These are phyloP conservation scores for Puccinia horiana DNA, from an alignment of 1,284 basidiomycete genomes.

Conservation along the genomic window DNA sequence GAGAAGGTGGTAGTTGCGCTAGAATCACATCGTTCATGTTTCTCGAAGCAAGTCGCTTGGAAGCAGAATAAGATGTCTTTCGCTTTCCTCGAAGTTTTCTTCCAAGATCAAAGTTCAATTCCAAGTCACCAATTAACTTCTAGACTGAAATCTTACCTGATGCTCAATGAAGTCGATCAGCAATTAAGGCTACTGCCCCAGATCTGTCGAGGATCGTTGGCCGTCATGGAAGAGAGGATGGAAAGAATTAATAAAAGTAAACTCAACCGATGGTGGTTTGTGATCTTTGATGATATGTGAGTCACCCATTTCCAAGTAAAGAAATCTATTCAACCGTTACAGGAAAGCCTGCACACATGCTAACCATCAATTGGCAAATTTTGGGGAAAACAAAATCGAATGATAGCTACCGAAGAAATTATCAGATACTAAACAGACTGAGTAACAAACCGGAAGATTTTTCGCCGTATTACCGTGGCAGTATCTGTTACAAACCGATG, in stretches of 20 bases:
- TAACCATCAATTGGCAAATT: not conserved
- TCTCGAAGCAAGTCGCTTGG: constrained; percentile 63
- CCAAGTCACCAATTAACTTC: constrained; percentile 10
- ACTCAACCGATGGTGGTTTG: constrained; percentile 70
- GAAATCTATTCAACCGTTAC: constrained; percentile 9
- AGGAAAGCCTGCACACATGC: constrained; percentile 52
- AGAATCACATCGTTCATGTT: constrained; percentile 65
- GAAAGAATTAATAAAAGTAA: constrained; percentile 51
- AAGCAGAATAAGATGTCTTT: constrained; percentile 69
- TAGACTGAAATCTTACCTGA: constrained; percentile 61
- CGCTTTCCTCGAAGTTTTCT: constrained; percentile 69
- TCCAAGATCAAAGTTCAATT: constrained; percentile 55
- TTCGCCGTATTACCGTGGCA: constrained; percentile 71
- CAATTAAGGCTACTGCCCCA: constrained; percentile 18
- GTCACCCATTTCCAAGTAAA: constrained; percentile 44
- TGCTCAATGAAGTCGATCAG: constrained; percentile 58
- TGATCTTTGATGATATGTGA: constrained; percentile 69
- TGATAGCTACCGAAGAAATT: constrained; percentile 67
- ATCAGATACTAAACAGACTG: constrained; percentile 64
- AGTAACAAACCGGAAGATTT: constrained; percentile 66
- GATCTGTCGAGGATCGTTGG: constrained; percentile 49
- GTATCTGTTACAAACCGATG: constrained; percentile 74
- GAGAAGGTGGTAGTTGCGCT: constrained; percentile 64
- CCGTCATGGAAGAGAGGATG: constrained; percentile 26
- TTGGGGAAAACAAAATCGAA: not conserved